Conservation (phyloP, 305 asterid species). For the Ajuga reptans region DNA sequence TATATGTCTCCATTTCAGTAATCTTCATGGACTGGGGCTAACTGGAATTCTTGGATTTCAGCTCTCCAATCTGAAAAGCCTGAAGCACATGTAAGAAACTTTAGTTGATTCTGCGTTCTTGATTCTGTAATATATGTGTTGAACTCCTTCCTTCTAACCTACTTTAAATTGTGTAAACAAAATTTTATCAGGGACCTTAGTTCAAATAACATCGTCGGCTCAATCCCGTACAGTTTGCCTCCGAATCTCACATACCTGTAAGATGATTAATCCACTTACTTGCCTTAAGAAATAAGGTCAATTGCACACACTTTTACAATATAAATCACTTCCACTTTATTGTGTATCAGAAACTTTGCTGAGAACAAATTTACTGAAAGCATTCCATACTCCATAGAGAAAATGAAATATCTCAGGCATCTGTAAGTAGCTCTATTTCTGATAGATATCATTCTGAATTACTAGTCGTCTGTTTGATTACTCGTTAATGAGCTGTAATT, state of each 20-base stretch:
- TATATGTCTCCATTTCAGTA: constrained; percentile 33
- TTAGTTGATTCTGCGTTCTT: neutral
- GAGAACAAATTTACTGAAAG: constrained; percentile 50
- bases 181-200: constrained; percentile 60
- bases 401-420: constrained; percentile 59
- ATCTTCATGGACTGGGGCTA: constrained; percentile 60
- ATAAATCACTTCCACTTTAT: neutral
- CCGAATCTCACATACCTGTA: constrained; percentile 65
- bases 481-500: constrained; percentile 4
- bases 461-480: neutral
- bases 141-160: constrained; percentile 1
- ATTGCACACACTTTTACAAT: neutral
- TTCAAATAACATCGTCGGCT: constrained; percentile 56
- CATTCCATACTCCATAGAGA: constrained; percentile 54
- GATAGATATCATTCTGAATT: constrained; percentile 1
- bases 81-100: constrained; percentile 63
- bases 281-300: neutral
- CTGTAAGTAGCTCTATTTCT: constrained; percentile 40
- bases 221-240: constrained; percentile 63
- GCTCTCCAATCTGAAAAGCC: constrained; percentile 52
- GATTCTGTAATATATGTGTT: neutral
- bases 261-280: constrained; percentile 25
- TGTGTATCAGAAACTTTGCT: constrained; percentile 59
- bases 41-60: constrained; percentile 52
- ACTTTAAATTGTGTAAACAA: constrained; percentile 11